Evolutionary conservation across 208 protist genomes (phyloP), one percentile per base, ranked within the genome.

Genomic region (Novymonas esmeraldas): DNA sequence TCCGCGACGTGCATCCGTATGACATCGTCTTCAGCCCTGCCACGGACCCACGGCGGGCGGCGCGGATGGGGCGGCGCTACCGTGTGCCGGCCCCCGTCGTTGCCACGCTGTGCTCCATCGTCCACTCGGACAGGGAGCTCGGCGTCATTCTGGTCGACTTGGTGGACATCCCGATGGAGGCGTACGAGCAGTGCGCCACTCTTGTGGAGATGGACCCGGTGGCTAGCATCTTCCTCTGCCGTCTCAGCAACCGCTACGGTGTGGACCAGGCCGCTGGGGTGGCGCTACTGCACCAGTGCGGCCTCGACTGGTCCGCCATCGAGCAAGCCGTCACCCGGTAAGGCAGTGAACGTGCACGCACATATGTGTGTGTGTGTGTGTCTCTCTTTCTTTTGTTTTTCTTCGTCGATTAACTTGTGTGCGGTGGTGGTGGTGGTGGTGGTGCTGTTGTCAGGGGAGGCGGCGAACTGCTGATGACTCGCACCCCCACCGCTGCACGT

Each of bases 161-260:
- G 29, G 54, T 42, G 0, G 88, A 86, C 44, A 74, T 93, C 6
- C 86, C 87, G 16, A 56, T 94, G 36, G 71, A 76, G 18, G 73
- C 66, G 51, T 94, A 81, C 58, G 88, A 93, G 71, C 64, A 90
- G 57, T 88, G 81, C 46, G 91, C 91, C 6, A 3, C 55, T 28
- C 26, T 93, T 13, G 77, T 87, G 20, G 79, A 77, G 28, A 68
- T 70, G 44, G 79, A 96, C 52, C 68, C 87, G 11, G 28, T 96
- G 31, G 73, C 78, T 22, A 84, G 76, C 62, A 87, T 96, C 60
- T 81, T 94, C 42, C 28, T 96, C 2, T 91, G 83, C 51, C 87
- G 91, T 28, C 72, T 94, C 16, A 77, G 74, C 28, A 93, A 92
- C 49, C 76, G 78, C 0, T 88, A 85, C 57, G 78, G 85, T 2